Conservation (phyloP, 2,329 filamentous ascomycete genomes). For the Acrodontium crateriforme region DNA sequence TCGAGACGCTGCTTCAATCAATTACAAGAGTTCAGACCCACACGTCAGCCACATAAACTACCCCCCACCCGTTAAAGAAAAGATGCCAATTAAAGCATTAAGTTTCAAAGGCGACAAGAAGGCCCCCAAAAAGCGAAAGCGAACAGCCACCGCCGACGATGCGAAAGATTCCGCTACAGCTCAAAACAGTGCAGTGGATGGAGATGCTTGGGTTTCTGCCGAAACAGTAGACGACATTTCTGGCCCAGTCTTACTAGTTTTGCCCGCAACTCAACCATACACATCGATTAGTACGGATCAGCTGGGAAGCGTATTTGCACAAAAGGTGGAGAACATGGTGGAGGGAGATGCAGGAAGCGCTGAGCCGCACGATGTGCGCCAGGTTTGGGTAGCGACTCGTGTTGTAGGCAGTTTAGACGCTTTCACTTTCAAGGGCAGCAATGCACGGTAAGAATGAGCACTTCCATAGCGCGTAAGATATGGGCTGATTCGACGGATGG, state of each 20-base stretch:
- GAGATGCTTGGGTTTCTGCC: constrained; percentile 86
- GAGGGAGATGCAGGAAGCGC: constrained; percentile 70
- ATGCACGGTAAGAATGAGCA: constrained; percentile 77
- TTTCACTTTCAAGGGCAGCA: constrained; percentile 77
- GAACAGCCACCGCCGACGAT: constrained; percentile 37
- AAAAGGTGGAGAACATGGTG: constrained; percentile 72
- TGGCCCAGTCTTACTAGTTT: constrained; percentile 69
- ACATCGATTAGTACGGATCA: constrained; percentile 74
- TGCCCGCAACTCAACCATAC: constrained; percentile 56
- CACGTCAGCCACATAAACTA: too few species aligned
- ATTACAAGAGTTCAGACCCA: too few species aligned
- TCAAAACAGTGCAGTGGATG: constrained; percentile 34
- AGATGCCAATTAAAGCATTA: constrained; percentile 82
- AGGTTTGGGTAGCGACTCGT: constrained; percentile 84
- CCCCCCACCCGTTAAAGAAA: too few species aligned
- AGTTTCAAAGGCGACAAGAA: constrained; percentile 97
- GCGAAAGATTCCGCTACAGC: constrained; percentile 15
- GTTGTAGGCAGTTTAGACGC: constrained; percentile 63
- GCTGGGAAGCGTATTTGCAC: constrained; percentile 72
- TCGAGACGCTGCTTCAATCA: too few species aligned
- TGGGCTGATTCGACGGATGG: not conserved
- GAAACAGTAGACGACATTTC: constrained; percentile 59
- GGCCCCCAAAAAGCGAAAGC: constrained; percentile 71
- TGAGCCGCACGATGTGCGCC: constrained; percentile 88
- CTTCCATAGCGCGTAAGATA: constrained; percentile 3